Evolutionary conservation across 2,329 filamentous ascomycete species (phyloP).

Genomic region (Monilinia vaccinii-corymbosi): DNA sequence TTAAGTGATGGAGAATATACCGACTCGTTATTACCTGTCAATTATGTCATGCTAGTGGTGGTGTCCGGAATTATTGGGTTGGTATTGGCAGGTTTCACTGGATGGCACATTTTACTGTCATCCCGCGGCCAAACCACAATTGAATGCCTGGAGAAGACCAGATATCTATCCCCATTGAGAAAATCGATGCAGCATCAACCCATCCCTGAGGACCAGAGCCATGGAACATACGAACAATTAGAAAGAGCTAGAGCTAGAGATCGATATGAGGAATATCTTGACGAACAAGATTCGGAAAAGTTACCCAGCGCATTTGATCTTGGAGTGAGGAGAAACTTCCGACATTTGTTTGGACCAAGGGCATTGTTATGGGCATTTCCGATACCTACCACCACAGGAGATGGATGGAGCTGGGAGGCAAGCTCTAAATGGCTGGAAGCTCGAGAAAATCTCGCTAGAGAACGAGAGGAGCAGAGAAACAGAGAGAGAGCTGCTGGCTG

Average conservation of each 20-base stretch:
- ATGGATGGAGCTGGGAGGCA: constrained; percentile 92
- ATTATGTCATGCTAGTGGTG: constrained; percentile 81
- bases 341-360: constrained; percentile 70
- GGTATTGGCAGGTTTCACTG: constrained; percentile 80
- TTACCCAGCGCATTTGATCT: constrained; percentile 92
- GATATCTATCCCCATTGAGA: constrained; percentile 76
- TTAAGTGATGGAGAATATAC: constrained; percentile 59
- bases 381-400: constrained; percentile 74
- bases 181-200: constrained; percentile 59
- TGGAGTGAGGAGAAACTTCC: constrained; percentile 70
- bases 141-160: constrained; percentile 89
- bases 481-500: constrained; percentile 60
- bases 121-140: constrained; percentile 82
- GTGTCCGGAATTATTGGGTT: constrained; percentile 85
- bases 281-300: constrained; percentile 79
- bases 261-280: constrained; percentile 72
- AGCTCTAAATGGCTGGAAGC: constrained; percentile 70
- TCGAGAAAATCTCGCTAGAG: constrained; percentile 50
- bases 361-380: constrained; percentile 71
- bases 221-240: constrained; percentile 37
- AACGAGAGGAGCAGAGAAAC: constrained; percentile 50
- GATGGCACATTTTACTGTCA: constrained; percentile 82
- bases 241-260: constrained; percentile 57
- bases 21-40: constrained; percentile 75
- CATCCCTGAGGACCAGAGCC: constrained; percentile 34